phyloP scores from a whole-genome alignment of 495 filamentous ascomycete species.

The Xylaria scruposa region DNA sequence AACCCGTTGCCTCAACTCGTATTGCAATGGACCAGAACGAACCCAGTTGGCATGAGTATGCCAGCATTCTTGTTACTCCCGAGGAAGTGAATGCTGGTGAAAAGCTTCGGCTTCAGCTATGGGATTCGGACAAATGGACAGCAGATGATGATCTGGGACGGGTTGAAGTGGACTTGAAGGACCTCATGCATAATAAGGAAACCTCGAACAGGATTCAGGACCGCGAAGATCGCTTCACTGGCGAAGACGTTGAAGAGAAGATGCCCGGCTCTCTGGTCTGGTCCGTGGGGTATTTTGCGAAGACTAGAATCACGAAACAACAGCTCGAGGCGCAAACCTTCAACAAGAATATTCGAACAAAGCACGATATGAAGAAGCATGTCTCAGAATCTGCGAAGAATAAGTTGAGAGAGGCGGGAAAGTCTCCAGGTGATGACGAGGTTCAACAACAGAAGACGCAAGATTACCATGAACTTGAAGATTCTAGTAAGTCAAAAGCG shows the following conservation, averaged over 20 bases:
- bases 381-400: conserved; percentile 57
- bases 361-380: conserved; percentile 60
- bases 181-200: conserved; percentile 62
- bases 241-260: conserved; percentile 63
- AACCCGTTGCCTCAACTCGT: conserved; percentile 67
- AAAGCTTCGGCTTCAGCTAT: conserved; percentile 68
- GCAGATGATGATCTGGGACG: conserved; percentile 77
- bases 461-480: conserved; percentile 60
- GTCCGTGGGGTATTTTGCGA: conserved; percentile 75
- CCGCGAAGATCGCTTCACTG: conserved; percentile 64
- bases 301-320: conserved; percentile 61
- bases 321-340: conserved; percentile 63
- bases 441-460: conserved; percentile 67
- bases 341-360: conserved; percentile 54
- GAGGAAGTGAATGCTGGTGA: conserved; percentile 78
- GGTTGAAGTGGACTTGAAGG: conserved; percentile 69
- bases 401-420: conserved; percentile 67
- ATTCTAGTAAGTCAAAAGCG: conserved; percentile 35
- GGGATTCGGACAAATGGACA: conserved; percentile 72
- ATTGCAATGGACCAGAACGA: conserved; percentile 68
- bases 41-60: conserved; percentile 73
- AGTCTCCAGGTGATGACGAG: conserved; percentile 59
- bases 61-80: conserved; percentile 66
- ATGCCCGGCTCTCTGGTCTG: conserved; percentile 75
- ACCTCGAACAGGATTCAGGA: conserved; percentile 62